Percentiles rank a stretch among this genome's conserved stretches.
phyloP scores from a whole-genome alignment of 768 basidiomycete species.

The Russula emetica region DNA sequence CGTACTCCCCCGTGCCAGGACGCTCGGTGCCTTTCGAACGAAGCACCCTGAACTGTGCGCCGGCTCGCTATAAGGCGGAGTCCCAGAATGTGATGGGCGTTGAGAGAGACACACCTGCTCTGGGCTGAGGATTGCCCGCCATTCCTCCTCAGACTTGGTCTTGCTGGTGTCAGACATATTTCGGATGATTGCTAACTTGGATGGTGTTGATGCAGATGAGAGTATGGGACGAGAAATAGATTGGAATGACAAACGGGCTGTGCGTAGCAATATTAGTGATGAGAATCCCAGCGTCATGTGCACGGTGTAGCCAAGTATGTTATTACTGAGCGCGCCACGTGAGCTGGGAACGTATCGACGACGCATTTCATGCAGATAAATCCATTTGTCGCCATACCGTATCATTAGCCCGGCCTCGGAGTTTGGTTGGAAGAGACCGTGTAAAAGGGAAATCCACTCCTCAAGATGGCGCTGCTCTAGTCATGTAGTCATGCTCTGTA shows the following conservation, averaged over 20 bases:
- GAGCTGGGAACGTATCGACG: neutral
- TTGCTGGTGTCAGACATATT: conserved; percentile 31
- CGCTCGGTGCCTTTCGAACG: conserved; percentile 85
- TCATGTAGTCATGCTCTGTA: no score
- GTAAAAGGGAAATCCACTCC: no score
- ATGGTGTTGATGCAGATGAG: neutral
- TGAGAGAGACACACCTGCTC: conserved; percentile 59
- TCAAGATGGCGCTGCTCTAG: no score
- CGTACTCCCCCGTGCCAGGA: conserved; percentile 74
- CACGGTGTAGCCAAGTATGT: neutral
- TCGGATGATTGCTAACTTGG: conserved; percentile 1
- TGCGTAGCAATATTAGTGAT: conserved; percentile 1
- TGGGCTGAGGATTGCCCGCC: conserved; percentile 73
- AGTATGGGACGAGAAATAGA: neutral
- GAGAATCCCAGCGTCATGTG: conserved; percentile 3
- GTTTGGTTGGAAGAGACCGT: neutral
- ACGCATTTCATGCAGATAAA: no score
- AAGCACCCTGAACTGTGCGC: conserved; percentile 72
- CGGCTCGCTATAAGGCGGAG: neutral
- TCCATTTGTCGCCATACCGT: neutral
- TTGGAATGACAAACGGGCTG: neutral
- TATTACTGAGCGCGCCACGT: neutral
- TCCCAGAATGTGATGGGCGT: neutral
- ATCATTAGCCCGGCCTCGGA: no score
- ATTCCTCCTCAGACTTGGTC: conserved; percentile 68